Conservation (phyloP, 345 rosid species). For the Reutealis trisperma region DNA sequence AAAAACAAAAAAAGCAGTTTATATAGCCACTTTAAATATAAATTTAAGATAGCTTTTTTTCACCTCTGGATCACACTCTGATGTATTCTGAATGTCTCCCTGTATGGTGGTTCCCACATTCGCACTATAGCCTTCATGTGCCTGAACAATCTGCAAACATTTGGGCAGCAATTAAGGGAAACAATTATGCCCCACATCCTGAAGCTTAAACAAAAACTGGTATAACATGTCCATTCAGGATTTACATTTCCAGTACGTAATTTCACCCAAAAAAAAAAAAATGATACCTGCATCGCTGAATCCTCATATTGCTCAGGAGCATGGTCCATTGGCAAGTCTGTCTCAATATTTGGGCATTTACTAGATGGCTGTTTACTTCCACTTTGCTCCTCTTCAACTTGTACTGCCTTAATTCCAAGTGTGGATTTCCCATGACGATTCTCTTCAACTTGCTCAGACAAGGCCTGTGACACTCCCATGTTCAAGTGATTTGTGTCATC, state of each 20-base stretch:
- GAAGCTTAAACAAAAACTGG: slow-evolving; percentile 5
- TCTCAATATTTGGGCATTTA: slow-evolving; percentile 18
- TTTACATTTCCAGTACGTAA: not conserved
- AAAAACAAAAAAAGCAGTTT: not conserved
- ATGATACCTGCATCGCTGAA: slow-evolving; percentile 36
- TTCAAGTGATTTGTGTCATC: slow-evolving; percentile 12
- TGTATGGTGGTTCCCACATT: slow-evolving; percentile 12
- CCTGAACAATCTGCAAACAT: slow-evolving; percentile 23
- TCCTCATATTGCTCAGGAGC: slow-evolving; percentile 26
- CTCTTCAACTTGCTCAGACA: slow-evolving; percentile 20
- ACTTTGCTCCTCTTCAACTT: slow-evolving; percentile 19
- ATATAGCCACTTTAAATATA: not conserved
- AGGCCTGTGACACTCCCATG: slow-evolving; percentile 3
- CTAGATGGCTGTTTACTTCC: slow-evolving; percentile 17
- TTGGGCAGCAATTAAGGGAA: slow-evolving; percentile 16
- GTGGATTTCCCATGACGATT: slow-evolving; percentile 23
- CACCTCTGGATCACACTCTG: slow-evolving; percentile 45
- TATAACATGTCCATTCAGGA: slow-evolving; percentile 6
- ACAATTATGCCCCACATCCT: slow-evolving; percentile 16
- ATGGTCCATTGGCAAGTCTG: slow-evolving; percentile 24
- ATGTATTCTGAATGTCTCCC: slow-evolving; percentile 22
- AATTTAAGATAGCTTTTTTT: not conserved
- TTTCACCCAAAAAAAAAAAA: slow-evolving; percentile 1
- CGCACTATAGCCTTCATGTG: slow-evolving; percentile 25
- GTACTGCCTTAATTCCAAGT: slow-evolving; percentile 6